Base-by-base conservation (phyloP, 1,139 yeast genomes). In the Schwanniomyces etchellsii region DNA sequence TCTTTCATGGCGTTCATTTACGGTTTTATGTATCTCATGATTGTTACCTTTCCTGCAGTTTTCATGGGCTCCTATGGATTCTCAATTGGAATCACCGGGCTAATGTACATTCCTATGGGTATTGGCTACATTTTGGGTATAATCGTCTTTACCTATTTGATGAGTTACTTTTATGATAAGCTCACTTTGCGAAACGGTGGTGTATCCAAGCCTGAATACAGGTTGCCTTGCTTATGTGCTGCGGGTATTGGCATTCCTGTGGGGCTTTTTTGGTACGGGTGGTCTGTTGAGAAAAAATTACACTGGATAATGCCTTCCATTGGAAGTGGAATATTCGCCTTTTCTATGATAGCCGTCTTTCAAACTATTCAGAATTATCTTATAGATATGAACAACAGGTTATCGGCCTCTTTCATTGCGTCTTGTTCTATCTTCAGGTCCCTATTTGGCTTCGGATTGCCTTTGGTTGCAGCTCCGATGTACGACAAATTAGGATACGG, bases 371-470 rank as follows among this genome's bases (percentile, higher is more conserved):
- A 77, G 46, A 68, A 69, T 42, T 77, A 77, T 40, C 53, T 77
- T 34, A 77, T 77, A 31, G 81, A 77, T 43, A 76, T 77, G 77
- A 77, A 76, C 46, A 78, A 78, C 23, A 60, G 79, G 37, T 74
- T 72, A 40, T 71, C 81, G 5, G 82, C 83, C 2, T 65, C 76
- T 37, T 60, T 72, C 2, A 60, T 76, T 28, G 81, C 81, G 3
- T 80, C 83, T 0, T 77, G 79, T 1, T 75, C 81, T 0, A 71
- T 77, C 27, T 75, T 75, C 48, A 52, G 85, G 36, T 74, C 81
- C 5, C 49, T 62, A 28, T 64, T 76, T 44, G 82, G 81, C 2
- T 75, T 74, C 43, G 64, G 68, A 12, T 74, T 76, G 50, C 77
- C 77, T 14, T 47, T 70, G 26, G 70, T 70, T 43, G 71, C 71